Conservation (phyloP, 176 grass and related monocot species). For the Thinopyrum elongatum region DNA sequence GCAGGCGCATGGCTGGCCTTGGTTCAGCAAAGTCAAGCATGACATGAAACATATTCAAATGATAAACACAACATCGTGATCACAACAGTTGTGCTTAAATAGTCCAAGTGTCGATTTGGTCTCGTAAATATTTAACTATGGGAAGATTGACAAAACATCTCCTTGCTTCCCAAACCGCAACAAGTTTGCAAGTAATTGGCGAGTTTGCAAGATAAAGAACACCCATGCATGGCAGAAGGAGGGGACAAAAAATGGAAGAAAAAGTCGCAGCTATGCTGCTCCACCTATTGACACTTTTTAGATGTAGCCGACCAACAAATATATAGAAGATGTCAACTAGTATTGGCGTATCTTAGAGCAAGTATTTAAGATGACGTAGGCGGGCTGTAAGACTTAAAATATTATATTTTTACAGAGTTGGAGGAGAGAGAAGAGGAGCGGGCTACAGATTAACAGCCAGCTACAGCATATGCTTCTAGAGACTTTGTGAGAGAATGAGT, state of each 20-base stretch:
- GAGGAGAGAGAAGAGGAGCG: too few relatives aligned
- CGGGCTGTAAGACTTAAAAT: too few relatives aligned
- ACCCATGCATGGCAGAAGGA: background rate
- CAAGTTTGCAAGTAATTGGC: background rate
- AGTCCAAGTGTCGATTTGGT: background rate
- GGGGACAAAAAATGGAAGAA: background rate
- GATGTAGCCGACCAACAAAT: background rate
- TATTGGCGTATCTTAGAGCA: too few relatives aligned
- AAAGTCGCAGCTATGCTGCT: background rate
- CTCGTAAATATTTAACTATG: background rate
- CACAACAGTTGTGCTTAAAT: background rate
- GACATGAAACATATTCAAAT: background rate
- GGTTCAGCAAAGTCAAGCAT: background rate
- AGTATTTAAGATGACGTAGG: too few relatives aligned
- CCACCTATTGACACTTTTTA: background rate
- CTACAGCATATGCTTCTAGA: fast-evolving
- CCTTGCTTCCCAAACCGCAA: background rate
- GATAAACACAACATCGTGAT: background rate
- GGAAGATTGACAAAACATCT: background rate
- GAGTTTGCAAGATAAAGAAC: background rate
- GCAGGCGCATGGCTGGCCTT: background rate
- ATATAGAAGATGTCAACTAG: background rate
- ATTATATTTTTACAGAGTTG: too few relatives aligned
- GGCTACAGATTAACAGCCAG: too few relatives aligned
- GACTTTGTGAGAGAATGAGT: too few relatives aligned